A percentile compares a stretch with the other conserved stretches of the same genome.
These are phyloP conservation scores for Pneumocystis wakefieldiae DNA, from an alignment of 1,139 yeast genomes.

Conservation along the genomic window DNA sequence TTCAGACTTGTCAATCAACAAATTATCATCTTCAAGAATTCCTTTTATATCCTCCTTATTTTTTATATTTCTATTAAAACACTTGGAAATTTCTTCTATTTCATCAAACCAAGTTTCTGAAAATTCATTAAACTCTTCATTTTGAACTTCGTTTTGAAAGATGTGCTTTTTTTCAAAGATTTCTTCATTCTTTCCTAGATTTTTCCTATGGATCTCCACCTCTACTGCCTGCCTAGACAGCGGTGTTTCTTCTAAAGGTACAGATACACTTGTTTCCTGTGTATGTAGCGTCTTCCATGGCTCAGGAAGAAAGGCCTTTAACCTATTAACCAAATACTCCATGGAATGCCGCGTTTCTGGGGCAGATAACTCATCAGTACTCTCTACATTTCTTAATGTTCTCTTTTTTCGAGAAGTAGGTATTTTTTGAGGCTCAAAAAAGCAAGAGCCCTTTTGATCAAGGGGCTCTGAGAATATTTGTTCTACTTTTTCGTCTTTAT, in stretches of 20 bases:
- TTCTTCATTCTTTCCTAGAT: not conserved
- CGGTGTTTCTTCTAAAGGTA: too few relatives aligned
- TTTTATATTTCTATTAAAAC: too few relatives aligned
- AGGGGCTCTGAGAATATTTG: not conserved
- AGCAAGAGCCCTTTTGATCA: too few relatives aligned
- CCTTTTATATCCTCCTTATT: not conserved
- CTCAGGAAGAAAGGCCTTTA: too few relatives aligned
- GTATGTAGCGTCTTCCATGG: too few relatives aligned
- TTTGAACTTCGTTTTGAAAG: not conserved
- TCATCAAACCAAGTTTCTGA: not conserved
- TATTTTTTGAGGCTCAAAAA: not conserved
- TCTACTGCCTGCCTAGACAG: too few relatives aligned
- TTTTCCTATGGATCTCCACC: too few relatives aligned
- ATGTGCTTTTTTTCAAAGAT: not conserved
- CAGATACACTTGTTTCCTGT: too few relatives aligned
- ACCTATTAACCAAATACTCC: too few relatives aligned
- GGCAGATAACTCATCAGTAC: too few relatives aligned
- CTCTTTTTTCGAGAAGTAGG: not conserved
- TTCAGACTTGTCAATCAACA: too few relatives aligned
- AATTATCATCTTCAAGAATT: not conserved
- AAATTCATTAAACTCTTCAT: not conserved
- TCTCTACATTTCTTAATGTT: not conserved
- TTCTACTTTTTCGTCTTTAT: not conserved
- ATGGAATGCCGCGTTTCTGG: too few relatives aligned
- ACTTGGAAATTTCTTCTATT: not conserved